Evolutionary conservation across 2,329 filamentous ascomycete genomes (phyloP), one percentile per base, ranked within the genome.

Genomic region (Stagonosporopsis vannaccii): DNA sequence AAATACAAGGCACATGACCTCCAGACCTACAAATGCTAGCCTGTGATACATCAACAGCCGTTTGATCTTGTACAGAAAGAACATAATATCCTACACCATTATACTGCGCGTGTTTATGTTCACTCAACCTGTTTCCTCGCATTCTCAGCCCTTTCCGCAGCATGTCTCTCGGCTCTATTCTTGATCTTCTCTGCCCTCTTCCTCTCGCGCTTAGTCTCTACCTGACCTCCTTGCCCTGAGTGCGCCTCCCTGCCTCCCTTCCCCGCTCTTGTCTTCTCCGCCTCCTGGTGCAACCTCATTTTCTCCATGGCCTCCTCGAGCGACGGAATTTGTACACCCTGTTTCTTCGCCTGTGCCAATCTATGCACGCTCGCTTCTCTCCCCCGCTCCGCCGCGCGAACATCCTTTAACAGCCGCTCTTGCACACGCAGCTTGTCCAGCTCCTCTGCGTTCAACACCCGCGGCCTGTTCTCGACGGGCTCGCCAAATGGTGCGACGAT

Each of bases 401-500:
- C 80, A 36, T 84, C 79, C 75, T 90, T 91, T 32, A 77, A 79
- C 28, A 79, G 76, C 52, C 83, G 83, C 73, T 85, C 82, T 26
- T 77, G 76, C 44, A 86, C 81, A 54, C 84, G 81, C 47, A 80
- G 78, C 46, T 73, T 81, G 65, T 86, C 80, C 39, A 85, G 79
- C 74, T 92, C 85, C 47, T 87, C 85, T 41, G 85, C 74, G 0
- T 82, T 86, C 23, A 88, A 88, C 11, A 95, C 81, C 0, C 85
- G 81, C 5, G 89, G 87, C 6, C 91, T 81, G 51, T 85, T 81
- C 25, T 86, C 81, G 49, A 90, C 84, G 2, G 87, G 82, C 1
- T 80, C 79, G 17, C 89, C 89, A 56, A 85, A 86, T 2, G 89
- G 90, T 3, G 90, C 87, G 59, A 94, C 84, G 65, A 95, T 92